Conservation (phyloP, 768 basidiomycete genomes). For the Tephrocybe sp. region DNA sequence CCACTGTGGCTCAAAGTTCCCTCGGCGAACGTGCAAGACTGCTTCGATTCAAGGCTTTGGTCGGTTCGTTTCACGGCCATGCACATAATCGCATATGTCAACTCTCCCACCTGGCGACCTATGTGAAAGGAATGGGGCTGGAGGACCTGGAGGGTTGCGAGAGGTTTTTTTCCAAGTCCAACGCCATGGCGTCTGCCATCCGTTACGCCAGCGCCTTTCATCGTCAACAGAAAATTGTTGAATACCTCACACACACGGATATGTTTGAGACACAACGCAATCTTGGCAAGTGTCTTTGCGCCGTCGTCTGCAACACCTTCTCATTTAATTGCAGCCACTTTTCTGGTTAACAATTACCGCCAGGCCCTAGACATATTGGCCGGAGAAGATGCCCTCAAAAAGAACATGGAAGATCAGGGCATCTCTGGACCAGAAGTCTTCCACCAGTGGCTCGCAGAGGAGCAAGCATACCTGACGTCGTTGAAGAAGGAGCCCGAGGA, state of each 20-base stretch:
- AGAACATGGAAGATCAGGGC: not conserved
- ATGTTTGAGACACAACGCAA: not conserved
- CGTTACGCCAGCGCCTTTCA: not conserved
- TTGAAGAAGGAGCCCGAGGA: not conserved
- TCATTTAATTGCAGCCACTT: not conserved
- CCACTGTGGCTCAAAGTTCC: conserved; percentile 19
- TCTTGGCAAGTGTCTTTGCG: no score
- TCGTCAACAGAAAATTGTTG: not conserved
- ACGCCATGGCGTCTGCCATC: not conserved
- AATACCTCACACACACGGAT: not conserved
- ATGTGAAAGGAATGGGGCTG: not conserved
- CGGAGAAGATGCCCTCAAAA: not conserved
- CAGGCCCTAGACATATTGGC: conserved; percentile 1
- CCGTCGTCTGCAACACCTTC: not conserved
- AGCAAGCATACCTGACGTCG: not conserved
- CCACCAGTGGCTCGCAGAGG: not conserved
- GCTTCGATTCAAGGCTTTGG: conserved; percentile 8
- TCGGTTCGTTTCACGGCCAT: conserved; percentile 26
- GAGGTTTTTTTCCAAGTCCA: not conserved
- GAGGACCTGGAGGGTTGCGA: not conserved
- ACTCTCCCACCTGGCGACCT: conserved; percentile 17
- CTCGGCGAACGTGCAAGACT: conserved; percentile 14
- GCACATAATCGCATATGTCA: conserved; percentile 29
- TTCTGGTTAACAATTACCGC: conserved; percentile 4
- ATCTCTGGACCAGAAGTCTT: not conserved